phyloP scores from a whole-genome alignment of 2,329 filamentous ascomycete species.

The Claviceps spartinae region DNA sequence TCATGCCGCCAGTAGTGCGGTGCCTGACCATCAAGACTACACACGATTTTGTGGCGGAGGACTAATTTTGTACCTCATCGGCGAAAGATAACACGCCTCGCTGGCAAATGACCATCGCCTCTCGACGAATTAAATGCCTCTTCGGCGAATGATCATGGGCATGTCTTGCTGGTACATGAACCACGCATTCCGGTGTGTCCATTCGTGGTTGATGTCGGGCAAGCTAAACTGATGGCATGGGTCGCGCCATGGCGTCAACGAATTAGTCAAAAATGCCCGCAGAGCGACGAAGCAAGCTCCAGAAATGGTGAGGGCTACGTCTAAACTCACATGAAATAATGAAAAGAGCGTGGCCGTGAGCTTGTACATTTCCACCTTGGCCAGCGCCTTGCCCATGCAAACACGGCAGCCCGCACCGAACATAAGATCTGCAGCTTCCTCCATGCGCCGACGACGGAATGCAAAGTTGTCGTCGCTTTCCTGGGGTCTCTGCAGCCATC shows the following conservation, averaged over 20 bases:
- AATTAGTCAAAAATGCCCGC: no score
- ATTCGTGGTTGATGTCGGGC: conserved; percentile 9
- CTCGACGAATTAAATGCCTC: neutral
- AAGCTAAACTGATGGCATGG: conserved; percentile 6
- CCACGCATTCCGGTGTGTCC: conserved; percentile 17
- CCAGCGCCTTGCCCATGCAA: conserved; percentile 25
- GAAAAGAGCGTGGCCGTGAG: conserved; percentile 28
- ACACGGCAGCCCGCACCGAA: conserved; percentile 27
- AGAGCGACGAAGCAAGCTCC: no score
- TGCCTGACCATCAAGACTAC: no score
- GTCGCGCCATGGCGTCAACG: neutral
- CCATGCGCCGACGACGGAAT: conserved; percentile 22
- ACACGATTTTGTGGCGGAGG: no score
- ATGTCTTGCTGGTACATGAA: conserved; percentile 14
- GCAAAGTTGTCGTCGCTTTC: conserved; percentile 15
- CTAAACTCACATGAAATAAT: conserved; percentile 21
- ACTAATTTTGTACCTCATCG: no score
- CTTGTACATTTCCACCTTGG: conserved; percentile 22
- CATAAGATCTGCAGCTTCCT: conserved; percentile 19
- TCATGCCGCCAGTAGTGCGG: no score
- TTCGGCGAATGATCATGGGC: conserved; percentile 8
- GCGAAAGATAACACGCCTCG: no score
- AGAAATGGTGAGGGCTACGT: no score
- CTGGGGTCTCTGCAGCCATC: conserved; percentile 27
- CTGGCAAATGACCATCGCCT: no score